These are phyloP conservation scores for Aspergillus udagawae DNA, from an alignment of 2,329 filamentous ascomycete species.

Conservation along the genomic window DNA sequence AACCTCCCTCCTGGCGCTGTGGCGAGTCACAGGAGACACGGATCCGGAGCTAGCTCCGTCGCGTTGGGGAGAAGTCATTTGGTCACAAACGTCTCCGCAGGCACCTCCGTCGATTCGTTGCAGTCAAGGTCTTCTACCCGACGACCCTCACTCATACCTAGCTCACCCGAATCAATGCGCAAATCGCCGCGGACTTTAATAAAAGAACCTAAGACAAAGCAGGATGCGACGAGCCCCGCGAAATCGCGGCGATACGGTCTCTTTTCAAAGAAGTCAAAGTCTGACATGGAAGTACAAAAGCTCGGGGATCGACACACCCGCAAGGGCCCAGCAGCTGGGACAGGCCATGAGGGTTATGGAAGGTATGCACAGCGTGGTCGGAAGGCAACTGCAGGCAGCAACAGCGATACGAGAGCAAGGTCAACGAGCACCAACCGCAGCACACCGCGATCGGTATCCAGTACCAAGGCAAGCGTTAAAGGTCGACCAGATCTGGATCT, in stretches of 20 bases:
- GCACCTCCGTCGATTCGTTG: constrained; percentile 37
- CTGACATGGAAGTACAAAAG: constrained; percentile 48
- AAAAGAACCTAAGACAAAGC: constrained; percentile 24
- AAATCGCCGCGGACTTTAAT: constrained; percentile 36
- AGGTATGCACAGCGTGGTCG: constrained; percentile 45
- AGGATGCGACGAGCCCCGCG: constrained; percentile 25
- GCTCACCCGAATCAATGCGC: constrained; percentile 26
- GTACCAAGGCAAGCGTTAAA: constrained; percentile 40
- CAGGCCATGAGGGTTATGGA: constrained; percentile 71
- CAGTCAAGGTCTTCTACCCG: constrained; percentile 29
- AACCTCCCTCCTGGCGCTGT: constrained; percentile 49
- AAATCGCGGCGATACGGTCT: constrained; percentile 68
- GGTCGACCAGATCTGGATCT: constrained; percentile 41
- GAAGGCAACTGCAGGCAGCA: constrained; percentile 40
- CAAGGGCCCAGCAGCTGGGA: constrained; percentile 85
- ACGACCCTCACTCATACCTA: constrained; percentile 30
- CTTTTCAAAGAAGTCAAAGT: constrained; percentile 70
- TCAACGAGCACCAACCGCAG: constrained; percentile 40
- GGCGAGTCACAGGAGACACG: constrained; percentile 48
- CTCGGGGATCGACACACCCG: constrained; percentile 54
- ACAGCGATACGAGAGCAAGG: constrained; percentile 35
- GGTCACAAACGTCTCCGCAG: constrained; percentile 29
- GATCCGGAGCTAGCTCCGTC: constrained; percentile 45
- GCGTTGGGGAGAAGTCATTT: constrained; percentile 26
- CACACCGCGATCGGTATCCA: constrained; percentile 29